Evolutionary conservation across 805 yeast species (phyloP), one percentile per base, ranked within the genome.

Genomic region (Myxozyma mucilagina): DNA sequence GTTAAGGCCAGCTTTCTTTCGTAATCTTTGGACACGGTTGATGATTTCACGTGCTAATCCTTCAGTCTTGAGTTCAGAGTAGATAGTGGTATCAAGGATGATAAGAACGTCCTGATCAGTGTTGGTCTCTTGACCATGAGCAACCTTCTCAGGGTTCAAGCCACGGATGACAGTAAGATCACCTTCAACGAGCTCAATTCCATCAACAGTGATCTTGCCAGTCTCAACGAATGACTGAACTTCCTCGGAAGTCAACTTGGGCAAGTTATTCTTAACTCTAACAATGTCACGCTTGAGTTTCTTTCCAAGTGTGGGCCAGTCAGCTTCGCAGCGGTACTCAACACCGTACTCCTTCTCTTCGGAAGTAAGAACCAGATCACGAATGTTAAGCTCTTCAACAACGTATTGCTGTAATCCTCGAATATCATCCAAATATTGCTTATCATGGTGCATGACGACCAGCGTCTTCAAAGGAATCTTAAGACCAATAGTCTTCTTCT

Each of bases 231-330:
- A 94, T 36, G 77, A 73, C 76, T 89, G 89, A 53, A 94, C 97
- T 60, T 90, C 92, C 14, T 80, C 88, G 10, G 97, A 87, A 20
- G 93, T 78, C 54, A 94, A 83, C 9, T 72, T 72, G 66, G 97
- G 98, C 69, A 94, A 82, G 16, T 96, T 98, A 72, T 87, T 96
- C 82, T 93, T 96, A 63, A 94, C 99, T 75, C 84, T 87, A 79
- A 89, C 90, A 64, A 89, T 96, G 70, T 92, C 98, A 74, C 87
- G 86, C 85, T 91, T 93, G 76, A 94, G 84, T 78, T 94, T 94
- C 82, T 93, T 94, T 79, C 99, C 99, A 69, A 94, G 82, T 20
- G 91, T 90, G 60, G 98, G 97, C 99, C 99, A 94, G 79, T 94
- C 99, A 52, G 99, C 99, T 75, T 89, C 96, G 47, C 93, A 97